Percentiles rank a stretch among this genome's conserved stretches.
Evolutionary conservation across 768 basidiomycete genomes (phyloP).

Genomic region (Tylopilus subfusipes): DNA sequence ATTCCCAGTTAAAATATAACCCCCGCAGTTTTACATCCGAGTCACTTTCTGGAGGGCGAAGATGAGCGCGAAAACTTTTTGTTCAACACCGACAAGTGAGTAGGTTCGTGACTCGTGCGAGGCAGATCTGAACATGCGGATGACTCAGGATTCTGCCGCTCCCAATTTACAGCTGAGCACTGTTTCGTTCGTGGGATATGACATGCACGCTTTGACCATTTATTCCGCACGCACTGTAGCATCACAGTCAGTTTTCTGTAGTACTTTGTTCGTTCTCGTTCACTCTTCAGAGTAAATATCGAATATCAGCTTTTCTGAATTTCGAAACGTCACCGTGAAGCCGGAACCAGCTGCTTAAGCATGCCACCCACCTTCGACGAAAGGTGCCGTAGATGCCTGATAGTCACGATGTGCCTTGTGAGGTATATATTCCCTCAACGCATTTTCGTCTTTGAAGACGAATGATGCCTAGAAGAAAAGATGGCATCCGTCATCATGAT

Average conservation of each 20-base stretch:
- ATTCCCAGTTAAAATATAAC: not conserved
- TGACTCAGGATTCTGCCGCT: conserved; percentile 56
- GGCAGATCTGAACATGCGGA: conserved; percentile 4
- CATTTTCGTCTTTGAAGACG: conserved; percentile 18
- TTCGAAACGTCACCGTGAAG: not conserved
- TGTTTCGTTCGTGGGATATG: not conserved
- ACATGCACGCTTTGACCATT: not conserved
- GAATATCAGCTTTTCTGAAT: conserved; percentile 21
- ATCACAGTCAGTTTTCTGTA: not conserved
- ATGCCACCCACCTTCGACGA: conserved; percentile 17
- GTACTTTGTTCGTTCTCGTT: not conserved
- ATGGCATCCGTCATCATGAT: not conserved
- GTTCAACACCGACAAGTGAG: conserved; percentile 81
- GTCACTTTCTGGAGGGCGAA: conserved; percentile 88
- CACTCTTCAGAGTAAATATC: conserved; percentile 19
- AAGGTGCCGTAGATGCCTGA: conserved; percentile 3
- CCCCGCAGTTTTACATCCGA: conserved; percentile 79
- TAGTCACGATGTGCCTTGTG: conserved; percentile 16
- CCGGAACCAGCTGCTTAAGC: not conserved
- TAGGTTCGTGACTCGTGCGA: not conserved
- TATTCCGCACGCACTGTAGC: not conserved
- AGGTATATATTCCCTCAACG: conserved; percentile 10
- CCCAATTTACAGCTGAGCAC: conserved; percentile 61
- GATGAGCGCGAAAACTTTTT: conserved; percentile 90
- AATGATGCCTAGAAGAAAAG: conserved; percentile 18